Conservation (phyloP, 2,329 filamentous ascomycete genomes). For the Westerdykella ornata region DNA sequence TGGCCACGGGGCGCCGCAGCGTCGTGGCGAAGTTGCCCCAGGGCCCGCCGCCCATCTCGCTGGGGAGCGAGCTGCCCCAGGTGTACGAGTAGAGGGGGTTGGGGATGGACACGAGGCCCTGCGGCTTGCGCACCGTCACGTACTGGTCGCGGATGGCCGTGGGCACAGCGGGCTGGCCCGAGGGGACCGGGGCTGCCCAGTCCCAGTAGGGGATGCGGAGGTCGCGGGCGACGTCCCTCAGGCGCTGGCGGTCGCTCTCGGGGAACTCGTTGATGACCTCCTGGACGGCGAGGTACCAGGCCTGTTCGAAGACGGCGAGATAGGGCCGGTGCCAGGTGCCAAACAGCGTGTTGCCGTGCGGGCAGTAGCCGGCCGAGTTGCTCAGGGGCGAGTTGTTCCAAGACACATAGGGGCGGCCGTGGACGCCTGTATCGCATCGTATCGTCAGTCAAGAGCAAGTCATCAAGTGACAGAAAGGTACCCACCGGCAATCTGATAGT, state of each 20-base stretch:
- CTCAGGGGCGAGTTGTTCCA: conserved; percentile 48
- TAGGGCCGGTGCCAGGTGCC: conserved; percentile 81
- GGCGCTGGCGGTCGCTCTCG: conserved; percentile 32
- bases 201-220: conserved; percentile 46
- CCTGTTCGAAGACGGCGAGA: conserved; percentile 55
- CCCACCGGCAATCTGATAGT: conserved; percentile 69
- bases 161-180: conserved; percentile 25
- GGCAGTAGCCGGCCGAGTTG: conserved; percentile 63
- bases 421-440: conserved; percentile 58
- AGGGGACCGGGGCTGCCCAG: conserved; percentile 40
- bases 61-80: conserved; percentile 48
- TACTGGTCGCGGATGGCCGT: conserved; percentile 37
- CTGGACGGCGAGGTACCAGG: conserved; percentile 36
- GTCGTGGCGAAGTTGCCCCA: conserved; percentile 28
- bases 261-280: conserved; percentile 41
- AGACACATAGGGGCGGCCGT: conserved; percentile 61
- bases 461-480: conserved; percentile 1
- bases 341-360: conserved; percentile 69
- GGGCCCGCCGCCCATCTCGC: conserved; percentile 40
- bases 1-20: conserved; percentile 28
- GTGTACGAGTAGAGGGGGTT: conserved; percentile 46
- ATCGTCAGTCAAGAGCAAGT: not conserved
- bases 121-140: conserved; percentile 41
- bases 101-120: conserved; percentile 33
- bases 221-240: conserved; percentile 35